Evolutionary conservation across 306 rosid genomes (phyloP).

Genomic region (Cicer bijugum): DNA sequence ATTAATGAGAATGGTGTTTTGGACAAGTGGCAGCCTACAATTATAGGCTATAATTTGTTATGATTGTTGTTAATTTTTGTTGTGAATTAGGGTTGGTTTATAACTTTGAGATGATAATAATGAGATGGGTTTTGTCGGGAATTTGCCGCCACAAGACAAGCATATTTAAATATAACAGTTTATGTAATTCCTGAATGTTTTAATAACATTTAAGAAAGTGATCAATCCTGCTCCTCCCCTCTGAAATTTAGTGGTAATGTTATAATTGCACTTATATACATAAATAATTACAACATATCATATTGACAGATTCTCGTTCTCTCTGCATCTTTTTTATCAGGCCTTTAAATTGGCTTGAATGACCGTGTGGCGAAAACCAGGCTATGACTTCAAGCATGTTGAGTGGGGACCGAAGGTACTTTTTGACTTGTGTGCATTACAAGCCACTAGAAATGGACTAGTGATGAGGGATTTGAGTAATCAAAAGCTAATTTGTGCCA

Average conservation of each 20-base stretch:
- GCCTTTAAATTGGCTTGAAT: constrained; percentile 70
- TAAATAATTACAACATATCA: constrained; percentile 28
- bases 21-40: constrained; percentile 5
- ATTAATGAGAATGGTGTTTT: constrained; percentile 19
- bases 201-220: constrained; percentile 22
- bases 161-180: not conserved
- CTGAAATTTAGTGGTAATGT: constrained; percentile 10
- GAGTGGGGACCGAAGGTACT: constrained; percentile 91
- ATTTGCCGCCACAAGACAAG: constrained; percentile 7
- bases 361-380: constrained; percentile 64
- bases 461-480: constrained; percentile 21
- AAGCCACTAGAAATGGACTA: constrained; percentile 17
- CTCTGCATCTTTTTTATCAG: constrained; percentile 45
- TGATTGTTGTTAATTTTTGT: not conserved
- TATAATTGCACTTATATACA: not conserved
- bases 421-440: constrained; percentile 5
- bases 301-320: constrained; percentile 27
- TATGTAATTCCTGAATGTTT: not conserved
- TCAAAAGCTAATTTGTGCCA: constrained; percentile 17
- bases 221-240: not conserved
- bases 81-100: constrained; percentile 30
- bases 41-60: constrained; percentile 18
- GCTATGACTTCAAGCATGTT: constrained; percentile 80
- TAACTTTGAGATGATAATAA: not conserved
- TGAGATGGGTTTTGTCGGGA: constrained; percentile 5